Conservation (phyloP, 495 filamentous ascomycete species). For the Cryomyces minteri region DNA sequence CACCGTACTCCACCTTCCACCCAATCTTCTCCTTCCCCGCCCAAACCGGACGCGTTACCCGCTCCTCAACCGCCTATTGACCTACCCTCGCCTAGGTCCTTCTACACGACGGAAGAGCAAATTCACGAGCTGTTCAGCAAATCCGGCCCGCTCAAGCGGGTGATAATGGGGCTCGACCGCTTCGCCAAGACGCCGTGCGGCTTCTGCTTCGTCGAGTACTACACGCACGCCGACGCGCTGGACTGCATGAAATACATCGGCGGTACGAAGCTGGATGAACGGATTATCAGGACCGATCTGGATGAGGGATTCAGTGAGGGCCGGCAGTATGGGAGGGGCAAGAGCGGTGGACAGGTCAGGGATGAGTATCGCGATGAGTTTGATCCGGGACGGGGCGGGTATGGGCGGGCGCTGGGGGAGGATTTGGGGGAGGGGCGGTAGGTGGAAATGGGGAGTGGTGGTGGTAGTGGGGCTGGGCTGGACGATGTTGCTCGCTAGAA, state of each 20-base stretch:
- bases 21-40: too few relatives aligned
- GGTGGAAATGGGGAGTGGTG: background rate
- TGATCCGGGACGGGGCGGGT: conserved; percentile 84
- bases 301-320: conserved; percentile 94
- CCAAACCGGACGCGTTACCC: too few relatives aligned
- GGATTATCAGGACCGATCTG: conserved; percentile 89
- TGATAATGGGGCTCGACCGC: conserved; percentile 96
- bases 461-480: too few relatives aligned
- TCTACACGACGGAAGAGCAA: conserved; percentile 98
- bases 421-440: conserved; percentile 8
- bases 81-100: conserved; percentile 45
- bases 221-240: conserved; percentile 86
- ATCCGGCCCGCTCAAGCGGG: conserved; percentile 90
- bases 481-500: too few relatives aligned
- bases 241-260: conserved; percentile 98
- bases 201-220: conserved; percentile 99
- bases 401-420: conserved; percentile 28
- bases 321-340: conserved; percentile 76
- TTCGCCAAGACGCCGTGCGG: conserved; percentile 96
- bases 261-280: conserved; percentile 95
- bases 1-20: background rate
- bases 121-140: conserved; percentile 96
- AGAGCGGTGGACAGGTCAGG: conserved; percentile 89
- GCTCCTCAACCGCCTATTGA: background rate
- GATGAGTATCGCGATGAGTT: conserved; percentile 96